Base-by-base conservation (phyloP, 2,329 filamentous ascomycete genomes). In the Coniochaeta hoffmannii region DNA sequence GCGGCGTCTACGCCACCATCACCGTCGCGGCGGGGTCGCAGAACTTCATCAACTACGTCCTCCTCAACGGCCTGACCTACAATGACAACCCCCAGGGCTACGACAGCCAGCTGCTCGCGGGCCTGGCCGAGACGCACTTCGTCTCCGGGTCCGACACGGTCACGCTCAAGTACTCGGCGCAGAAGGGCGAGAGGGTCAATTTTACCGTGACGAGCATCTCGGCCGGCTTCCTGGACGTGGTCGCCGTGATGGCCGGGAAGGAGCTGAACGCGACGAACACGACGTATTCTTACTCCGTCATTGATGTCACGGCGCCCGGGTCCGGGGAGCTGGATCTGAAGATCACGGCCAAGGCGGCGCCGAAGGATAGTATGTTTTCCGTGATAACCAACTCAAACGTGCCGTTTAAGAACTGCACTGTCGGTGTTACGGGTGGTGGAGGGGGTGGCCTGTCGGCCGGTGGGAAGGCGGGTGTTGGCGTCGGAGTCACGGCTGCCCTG, bases 381-480 rank as follows among this genome's bases (percentile, higher is more conserved):
- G 53, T 64, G 11, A 32, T 59, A 15, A 62, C 63, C 9, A 57
- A 46, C 44, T 64, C 61, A 4, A 58, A 62, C 30, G 53, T 57
- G 34, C 61, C 61, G 4, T 58, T 62, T 30, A 63, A 64, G 56
- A 64, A 63, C 53, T 64, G 63, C 44, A 63, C 63, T 17, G 59
- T 64, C 14, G 59, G 58, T 17, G 59, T 61, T 15, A 38, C 50
- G 19, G 52, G 54, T 28, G 50, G 54, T 12, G 51, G 52, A 3
- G 59, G 62, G 17, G 56, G 63, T 19, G 56, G 56, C 53, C 36
- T 55, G 36, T 55, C 53, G 32, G 50, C 56, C 12, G 62, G 63
- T 28, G 64, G 57, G 51, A 61, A 61, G 38, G 59, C 59, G 31
- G 62, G 62, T 15, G 56, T 65, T 19, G 62, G 60, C 15, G 31